phyloP scores from a whole-genome alignment of 1,284 basidiomycete genomes.

The Trametes pubescens region DNA sequence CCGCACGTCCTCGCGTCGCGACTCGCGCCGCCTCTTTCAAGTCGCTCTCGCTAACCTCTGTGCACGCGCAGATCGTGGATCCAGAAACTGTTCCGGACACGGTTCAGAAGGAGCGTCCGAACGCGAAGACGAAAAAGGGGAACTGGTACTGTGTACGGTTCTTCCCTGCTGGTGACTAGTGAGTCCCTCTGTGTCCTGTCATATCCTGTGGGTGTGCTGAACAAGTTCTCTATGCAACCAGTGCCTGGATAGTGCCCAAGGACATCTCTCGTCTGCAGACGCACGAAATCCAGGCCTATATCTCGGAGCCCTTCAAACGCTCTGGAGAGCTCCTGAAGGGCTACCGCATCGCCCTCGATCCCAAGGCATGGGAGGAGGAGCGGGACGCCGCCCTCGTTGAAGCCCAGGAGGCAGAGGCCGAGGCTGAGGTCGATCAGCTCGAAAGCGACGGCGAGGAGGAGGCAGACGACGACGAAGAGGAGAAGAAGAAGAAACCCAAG shows the following conservation, averaged over 20 bases:
- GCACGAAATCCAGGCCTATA: slow-evolving; percentile 87
- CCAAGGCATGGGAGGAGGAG: slow-evolving; percentile 77
- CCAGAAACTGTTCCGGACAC: slow-evolving; percentile 65
- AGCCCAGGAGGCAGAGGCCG: slow-evolving; percentile 63
- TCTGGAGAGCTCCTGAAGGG: slow-evolving; percentile 80
- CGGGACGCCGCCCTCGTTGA: slow-evolving; percentile 54
- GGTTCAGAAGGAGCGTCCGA: slow-evolving; percentile 76
- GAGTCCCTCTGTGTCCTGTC: slow-evolving; percentile 47
- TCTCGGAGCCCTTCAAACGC: slow-evolving; percentile 79
- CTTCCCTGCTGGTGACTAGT: slow-evolving; percentile 95
- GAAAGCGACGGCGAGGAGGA: slow-evolving; percentile 67
- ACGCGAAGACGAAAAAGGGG: slow-evolving; percentile 64
- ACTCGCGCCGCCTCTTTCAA: slow-evolving; percentile 9
- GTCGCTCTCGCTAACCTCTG: slow-evolving; percentile 18
- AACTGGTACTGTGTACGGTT: slow-evolving; percentile 84
- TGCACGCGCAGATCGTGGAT: slow-evolving; percentile 71
- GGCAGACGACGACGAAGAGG: slow-evolving; percentile 63
- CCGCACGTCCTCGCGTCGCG: slow-evolving; percentile 26
- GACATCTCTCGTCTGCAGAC: slow-evolving; percentile 83
- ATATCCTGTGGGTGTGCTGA: slow-evolving; percentile 24
- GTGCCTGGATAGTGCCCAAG: slow-evolving; percentile 86
- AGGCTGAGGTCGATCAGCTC: slow-evolving; percentile 74
- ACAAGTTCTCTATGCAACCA: slow-evolving; percentile 43
- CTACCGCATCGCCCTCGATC: slow-evolving; percentile 87
- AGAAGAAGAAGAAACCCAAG: slow-evolving; percentile 48